Base-by-base conservation (phyloP, 1,139 yeast species). In the Protomyces gravidus region DNA sequence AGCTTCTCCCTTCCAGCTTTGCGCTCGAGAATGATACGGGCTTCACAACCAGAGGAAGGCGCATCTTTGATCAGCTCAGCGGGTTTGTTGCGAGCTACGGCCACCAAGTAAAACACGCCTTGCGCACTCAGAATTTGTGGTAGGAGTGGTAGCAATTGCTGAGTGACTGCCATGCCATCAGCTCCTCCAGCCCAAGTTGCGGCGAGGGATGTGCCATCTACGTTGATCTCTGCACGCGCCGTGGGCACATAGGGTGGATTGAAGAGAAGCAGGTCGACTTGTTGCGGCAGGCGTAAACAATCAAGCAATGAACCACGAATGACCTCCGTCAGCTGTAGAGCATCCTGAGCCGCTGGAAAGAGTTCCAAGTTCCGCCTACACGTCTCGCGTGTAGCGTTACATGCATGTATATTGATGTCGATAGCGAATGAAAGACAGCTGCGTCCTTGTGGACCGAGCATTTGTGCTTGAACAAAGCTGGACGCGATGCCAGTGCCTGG, bases 211-310 rank as follows among this genome's bases (percentile, higher is more conserved):
- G 11, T 17, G 30, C 56, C 63, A 9, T 33, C 45, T 13, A 30
- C 36, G 21, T 61, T 45, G 46, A 56, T 60, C 33, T 62, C 60
- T 9, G 59, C 23, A 5, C 21, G 23, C 11, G 47, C 23, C 9
- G 64, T 61, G 9, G 64, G 64, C 19, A 61, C 63, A 49, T 62
- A 62, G 3, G 64, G 64, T 19, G 64, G 64, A 45, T 62, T 62
- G 40, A 62, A 62, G 11, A 62, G 19, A 7, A 62, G 48, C 19
- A 62, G 25, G 48, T 62, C 64, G 45, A 62, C 15, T 3, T 39
- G 21, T 17, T 39, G 36, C 11, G n/a, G 13, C 23, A 51, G 28
- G 7, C 56, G 50, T 7, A 61, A 39, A 7, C 56, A 62, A 25
- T 51, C 33, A 13, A 40, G n/a, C 26, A 62, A 40, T 26, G 33